Evolutionary conservation across 352 stramenopile species (phyloP).

Genomic region (Phytophthora chlamydospora): DNA sequence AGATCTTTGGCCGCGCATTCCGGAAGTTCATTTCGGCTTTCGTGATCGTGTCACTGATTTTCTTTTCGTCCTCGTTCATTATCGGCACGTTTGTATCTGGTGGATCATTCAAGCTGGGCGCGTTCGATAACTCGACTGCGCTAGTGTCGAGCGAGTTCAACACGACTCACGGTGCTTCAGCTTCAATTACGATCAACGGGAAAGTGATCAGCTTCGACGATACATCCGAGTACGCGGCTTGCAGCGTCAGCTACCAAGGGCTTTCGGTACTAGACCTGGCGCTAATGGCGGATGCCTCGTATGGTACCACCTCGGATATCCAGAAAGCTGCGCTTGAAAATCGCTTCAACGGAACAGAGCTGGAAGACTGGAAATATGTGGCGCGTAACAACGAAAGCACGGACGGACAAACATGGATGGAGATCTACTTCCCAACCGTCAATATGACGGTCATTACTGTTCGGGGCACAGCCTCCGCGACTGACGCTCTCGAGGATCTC

Average conservation of each 20-base stretch:
- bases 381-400: constrained; percentile 70
- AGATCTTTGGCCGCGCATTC: constrained; percentile 79
- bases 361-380: constrained; percentile 77
- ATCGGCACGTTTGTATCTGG: constrained; percentile 75
- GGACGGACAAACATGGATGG: constrained; percentile 82
- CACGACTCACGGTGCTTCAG: constrained; percentile 33
- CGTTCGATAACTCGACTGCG: constrained; percentile 51
- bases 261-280: constrained; percentile 79
- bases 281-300: constrained; percentile 78
- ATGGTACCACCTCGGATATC: constrained; percentile 67
- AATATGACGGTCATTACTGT: constrained; percentile 88
- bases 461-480: constrained; percentile 77
- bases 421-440: constrained; percentile 76
- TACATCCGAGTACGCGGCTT: constrained; percentile 73
- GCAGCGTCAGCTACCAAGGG: constrained; percentile 62
- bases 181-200: constrained; percentile 45
- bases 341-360: constrained; percentile 76
- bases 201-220: constrained; percentile 56
- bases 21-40: constrained; percentile 78
- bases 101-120: constrained; percentile 61
- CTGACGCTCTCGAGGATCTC: constrained; percentile 83
- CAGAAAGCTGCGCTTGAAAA: constrained; percentile 68
- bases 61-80: constrained; percentile 81
- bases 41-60: constrained; percentile 77
- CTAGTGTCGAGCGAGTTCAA: constrained; percentile 30